Evolutionary conservation across 108 stramenopile genomes (phyloP), one percentile per base, ranked within the genome.

Genomic region (Cyclostephanos tholiformis): DNA sequence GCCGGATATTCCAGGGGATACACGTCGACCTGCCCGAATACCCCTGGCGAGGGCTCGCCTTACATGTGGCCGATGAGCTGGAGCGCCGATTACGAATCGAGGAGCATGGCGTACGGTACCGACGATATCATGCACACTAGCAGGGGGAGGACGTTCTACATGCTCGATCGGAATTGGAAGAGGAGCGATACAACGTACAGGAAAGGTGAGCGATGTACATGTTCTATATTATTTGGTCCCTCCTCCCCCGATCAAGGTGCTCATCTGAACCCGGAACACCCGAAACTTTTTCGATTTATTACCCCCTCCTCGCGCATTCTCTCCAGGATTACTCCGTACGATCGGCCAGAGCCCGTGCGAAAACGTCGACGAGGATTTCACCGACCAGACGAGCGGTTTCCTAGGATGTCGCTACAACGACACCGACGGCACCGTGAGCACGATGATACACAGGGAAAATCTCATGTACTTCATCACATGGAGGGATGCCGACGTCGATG

Each of bases 61-160:
- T 86, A 83, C 67, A 79, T 80, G 85, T 86, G 85, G 85, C 85
- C 85, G 14, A 53, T 83, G 61, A 55, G 50, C 25, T 86, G 85
- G 85, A 44, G 76, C 0, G 75, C 85, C 43, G 76, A 86, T 48
- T 27, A 57, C 30, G 79, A 83, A 55, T 59, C 75, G 13, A 41
- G 69, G 36, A 71, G 38, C 55, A 79, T 86, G 82, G 65, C 71
- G 19, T 83, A 69, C 63, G 82, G 78, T 9, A 70, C 20, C 29
- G 85, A 86, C 56, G 82, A 80, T 1, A 56, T 86, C 0, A 57
- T 71, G 4, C 81, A 56, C 63, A 61, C 57, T 41, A 53, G 56
- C 32, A 49, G 32, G 25, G 79, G 82, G 4, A 71, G 71, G 53
- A 81, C 80, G 0, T 84, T 66, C 60, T 86, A 86, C 53, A 65